Conservation (phyloP, 202 grass and related monocot species). For the Sporobolus alterniflorus region DNA sequence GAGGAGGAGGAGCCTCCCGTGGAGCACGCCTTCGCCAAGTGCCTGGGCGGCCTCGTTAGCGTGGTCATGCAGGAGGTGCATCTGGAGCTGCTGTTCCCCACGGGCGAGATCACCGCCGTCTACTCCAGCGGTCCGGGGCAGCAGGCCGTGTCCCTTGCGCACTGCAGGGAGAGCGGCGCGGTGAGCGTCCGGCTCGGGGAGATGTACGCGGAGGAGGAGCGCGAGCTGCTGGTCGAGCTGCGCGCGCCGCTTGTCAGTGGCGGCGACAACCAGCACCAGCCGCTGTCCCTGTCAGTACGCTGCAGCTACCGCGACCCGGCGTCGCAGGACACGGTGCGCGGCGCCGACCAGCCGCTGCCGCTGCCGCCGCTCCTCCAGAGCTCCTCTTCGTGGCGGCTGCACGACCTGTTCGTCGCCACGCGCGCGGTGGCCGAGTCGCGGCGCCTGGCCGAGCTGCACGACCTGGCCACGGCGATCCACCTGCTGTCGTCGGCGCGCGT, state of each 20-base stretch:
- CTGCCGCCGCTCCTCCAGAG: constrained; percentile 51
- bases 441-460: constrained; percentile 70
- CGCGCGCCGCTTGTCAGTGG: constrained; percentile 36
- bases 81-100: constrained; percentile 61
- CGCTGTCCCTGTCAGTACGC: constrained; percentile 48
- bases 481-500: constrained; percentile 78
- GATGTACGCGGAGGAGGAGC: constrained; percentile 92
- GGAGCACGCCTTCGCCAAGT: constrained; percentile 81
- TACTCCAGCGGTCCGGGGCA: constrained; percentile 66
- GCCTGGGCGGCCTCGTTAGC: constrained; percentile 81
- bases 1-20: not conserved
- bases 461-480: constrained; percentile 72
- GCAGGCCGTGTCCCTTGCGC: constrained; percentile 25
- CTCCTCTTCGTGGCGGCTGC: constrained; percentile 46
- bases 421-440: constrained; percentile 79
- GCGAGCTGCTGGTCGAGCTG: constrained; percentile 87
- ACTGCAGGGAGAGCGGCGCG: not conserved
- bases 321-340: constrained; percentile 53
- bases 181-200: constrained; percentile 59
- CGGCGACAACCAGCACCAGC: constrained; percentile 4
- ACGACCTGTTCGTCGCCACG: constrained; percentile 81
- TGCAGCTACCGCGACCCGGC: constrained; percentile 75
- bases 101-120: constrained; percentile 80
- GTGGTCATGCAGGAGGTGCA: constrained; percentile 93
- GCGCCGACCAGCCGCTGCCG: constrained; percentile 57